Conservation (phyloP, 768 basidiomycete genomes). For the Rhodotorula diobovata region DNA sequence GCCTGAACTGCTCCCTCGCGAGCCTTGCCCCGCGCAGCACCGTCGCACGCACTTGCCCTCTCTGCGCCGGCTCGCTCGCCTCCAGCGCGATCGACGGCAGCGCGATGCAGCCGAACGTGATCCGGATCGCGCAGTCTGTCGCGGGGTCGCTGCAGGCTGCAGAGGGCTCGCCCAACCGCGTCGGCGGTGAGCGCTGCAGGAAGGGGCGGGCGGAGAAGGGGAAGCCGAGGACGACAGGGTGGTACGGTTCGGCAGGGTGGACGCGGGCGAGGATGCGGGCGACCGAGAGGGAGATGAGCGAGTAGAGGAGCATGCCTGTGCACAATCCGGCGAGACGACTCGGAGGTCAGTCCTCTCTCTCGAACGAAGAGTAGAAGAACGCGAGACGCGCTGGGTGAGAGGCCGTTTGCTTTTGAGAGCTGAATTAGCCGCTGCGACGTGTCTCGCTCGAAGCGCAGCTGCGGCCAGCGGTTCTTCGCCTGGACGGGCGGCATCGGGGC, state of each 20-base stretch:
- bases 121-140: constrained; percentile 29
- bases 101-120: constrained; percentile 25
- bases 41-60: not conserved
- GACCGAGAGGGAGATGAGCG: constrained; percentile 18
- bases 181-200: not conserved
- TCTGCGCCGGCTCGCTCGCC: not conserved
- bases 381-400: constrained; percentile 8
- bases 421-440: not conserved
- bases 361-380: too few species aligned
- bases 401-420: constrained; percentile 4
- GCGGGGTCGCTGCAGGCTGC: constrained; percentile 10
- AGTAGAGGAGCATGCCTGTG: constrained; percentile 36
- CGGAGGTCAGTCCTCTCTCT: not conserved
- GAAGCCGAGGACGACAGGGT: constrained; percentile 32
- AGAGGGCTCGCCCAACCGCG: too few species aligned
- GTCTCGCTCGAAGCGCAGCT: not conserved
- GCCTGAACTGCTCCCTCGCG: constrained; percentile 23
- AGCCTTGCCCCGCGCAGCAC: constrained; percentile 13
- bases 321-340: too few species aligned
- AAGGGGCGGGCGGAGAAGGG: constrained; percentile 30
- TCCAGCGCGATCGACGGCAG: constrained; percentile 11
- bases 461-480: constrained; percentile 8
- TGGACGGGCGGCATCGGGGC: not conserved
- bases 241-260: constrained; percentile 7
- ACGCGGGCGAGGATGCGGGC: constrained; percentile 11